Percentiles rank a stretch among this genome's conserved stretches.
phyloP scores from a whole-genome alignment of 805 yeast species.

The Candida maltosa region DNA sequence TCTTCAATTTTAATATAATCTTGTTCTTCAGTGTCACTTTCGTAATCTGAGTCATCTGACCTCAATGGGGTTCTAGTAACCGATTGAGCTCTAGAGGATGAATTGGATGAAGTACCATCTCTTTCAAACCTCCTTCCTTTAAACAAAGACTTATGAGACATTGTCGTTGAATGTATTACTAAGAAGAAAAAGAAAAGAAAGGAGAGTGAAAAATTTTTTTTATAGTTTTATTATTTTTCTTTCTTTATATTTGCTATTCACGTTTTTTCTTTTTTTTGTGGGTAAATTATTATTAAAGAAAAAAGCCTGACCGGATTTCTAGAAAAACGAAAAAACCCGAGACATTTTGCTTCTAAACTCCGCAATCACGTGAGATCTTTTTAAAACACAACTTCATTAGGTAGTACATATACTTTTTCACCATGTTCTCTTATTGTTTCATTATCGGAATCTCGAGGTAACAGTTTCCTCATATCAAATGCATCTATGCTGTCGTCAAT shows the following conservation, averaged over 20 bases:
- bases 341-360: no score
- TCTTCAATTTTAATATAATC: constrained; percentile 34
- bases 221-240: no score
- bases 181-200: not conserved
- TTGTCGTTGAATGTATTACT: not conserved
- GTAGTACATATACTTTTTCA: constrained; percentile 53
- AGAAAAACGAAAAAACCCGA: no score
- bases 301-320: no score
- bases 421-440: constrained; percentile 63
- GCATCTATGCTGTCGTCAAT: constrained; percentile 77
- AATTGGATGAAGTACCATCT: constrained; percentile 17
- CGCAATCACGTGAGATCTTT: no score
- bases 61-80: constrained; percentile 31
- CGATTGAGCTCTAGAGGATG: constrained; percentile 30
- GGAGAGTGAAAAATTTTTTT: no score
- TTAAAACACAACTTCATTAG: constrained; percentile 63
- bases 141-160: constrained; percentile 9
- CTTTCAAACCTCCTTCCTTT: constrained; percentile 9
- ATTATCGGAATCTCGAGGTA: constrained; percentile 52
- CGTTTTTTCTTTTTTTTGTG: not conserved
- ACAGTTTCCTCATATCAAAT: constrained; percentile 75
- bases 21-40: constrained; percentile 37
- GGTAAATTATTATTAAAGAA: not conserved
- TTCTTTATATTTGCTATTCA: not conserved
- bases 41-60: constrained; percentile 23